These are phyloP conservation scores for Aspergillus pseudonomiae DNA, from an alignment of 2,329 filamentous ascomycete species.

Conservation along the genomic window DNA sequence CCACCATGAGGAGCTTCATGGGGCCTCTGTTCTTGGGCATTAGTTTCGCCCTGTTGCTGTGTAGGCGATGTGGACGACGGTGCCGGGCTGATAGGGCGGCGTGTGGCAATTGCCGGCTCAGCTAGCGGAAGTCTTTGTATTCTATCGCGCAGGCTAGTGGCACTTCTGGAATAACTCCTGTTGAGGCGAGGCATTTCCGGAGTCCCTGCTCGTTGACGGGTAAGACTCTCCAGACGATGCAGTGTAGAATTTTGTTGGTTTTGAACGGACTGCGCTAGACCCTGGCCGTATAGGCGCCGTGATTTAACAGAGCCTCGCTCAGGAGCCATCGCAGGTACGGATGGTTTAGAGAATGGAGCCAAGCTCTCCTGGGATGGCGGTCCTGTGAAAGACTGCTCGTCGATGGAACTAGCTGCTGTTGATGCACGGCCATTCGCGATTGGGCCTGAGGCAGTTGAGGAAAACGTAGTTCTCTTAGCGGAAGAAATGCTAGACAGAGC, in stretches of 20 bases:
- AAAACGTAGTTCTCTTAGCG: conserved; percentile 77
- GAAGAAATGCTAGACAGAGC: conserved; percentile 65
- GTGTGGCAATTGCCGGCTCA: conserved; percentile 24
- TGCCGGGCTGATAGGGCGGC: conserved; percentile 46
- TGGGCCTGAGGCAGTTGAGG: conserved; percentile 76
- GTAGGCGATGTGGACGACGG: conserved; percentile 41
- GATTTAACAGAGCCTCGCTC: conserved; percentile 72
- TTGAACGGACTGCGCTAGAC: conserved; percentile 75
- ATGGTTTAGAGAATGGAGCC: conserved; percentile 29
- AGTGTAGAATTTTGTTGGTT: conserved; percentile 78
- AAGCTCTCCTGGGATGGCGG: conserved; percentile 32
- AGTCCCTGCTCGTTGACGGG: conserved; percentile 65
- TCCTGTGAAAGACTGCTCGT: conserved; percentile 62
- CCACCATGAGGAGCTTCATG: conserved; percentile 31
- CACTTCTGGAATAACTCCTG: conserved; percentile 58
- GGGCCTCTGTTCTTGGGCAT: conserved; percentile 33
- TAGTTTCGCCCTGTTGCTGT: conserved; percentile 43
- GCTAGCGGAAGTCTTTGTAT: conserved; percentile 38
- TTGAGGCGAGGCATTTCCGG: conserved; percentile 51
- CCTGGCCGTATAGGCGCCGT: conserved; percentile 80
- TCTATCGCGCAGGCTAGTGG: conserved; percentile 65
- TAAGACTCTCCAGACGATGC: conserved; percentile 77
- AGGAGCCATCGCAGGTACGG: conserved; percentile 41
- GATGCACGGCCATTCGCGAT: conserved; percentile 73
- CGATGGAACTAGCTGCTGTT: conserved; percentile 84